Evolutionary conservation across 176 grass and related monocot species (phyloP).

Genomic region (Oryza coarctata): DNA sequence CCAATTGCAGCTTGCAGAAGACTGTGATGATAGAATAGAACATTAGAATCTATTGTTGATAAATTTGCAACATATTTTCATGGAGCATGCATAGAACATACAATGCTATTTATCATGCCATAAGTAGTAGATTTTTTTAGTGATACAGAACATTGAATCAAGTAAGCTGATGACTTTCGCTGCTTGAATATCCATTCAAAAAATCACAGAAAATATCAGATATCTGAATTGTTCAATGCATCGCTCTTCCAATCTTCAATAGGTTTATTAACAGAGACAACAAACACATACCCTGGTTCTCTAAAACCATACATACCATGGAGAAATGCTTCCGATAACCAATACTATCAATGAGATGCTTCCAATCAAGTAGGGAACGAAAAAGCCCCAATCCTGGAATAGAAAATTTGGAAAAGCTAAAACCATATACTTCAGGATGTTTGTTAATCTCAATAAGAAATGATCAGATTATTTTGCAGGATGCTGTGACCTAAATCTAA

Average conservation of each 20-base stretch:
- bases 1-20: constrained; percentile 87
- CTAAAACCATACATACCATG: constrained; percentile 67
- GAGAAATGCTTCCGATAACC: constrained; percentile 76
- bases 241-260: background rate
- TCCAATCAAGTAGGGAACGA: constrained; percentile 87
- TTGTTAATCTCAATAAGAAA: background rate
- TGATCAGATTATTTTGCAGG: background rate
- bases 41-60: background rate
- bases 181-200: background rate
- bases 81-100: background rate
- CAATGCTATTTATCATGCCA: background rate
- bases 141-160: too few relatives aligned
- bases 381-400: constrained; percentile 92
- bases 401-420: background rate
- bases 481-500: background rate
- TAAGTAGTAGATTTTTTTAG: too few relatives aligned
- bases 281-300: constrained; percentile 64
- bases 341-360: constrained; percentile 89
- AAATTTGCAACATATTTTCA: background rate
- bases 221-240: background rate
- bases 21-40: constrained; percentile 32
- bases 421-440: background rate
- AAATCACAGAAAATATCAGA: background rate
- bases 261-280: background rate
- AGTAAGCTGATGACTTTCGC: too few relatives aligned